These are phyloP conservation scores for Xylaria palmicola DNA, from an alignment of 495 filamentous ascomycete genomes.

Conservation along the genomic window DNA sequence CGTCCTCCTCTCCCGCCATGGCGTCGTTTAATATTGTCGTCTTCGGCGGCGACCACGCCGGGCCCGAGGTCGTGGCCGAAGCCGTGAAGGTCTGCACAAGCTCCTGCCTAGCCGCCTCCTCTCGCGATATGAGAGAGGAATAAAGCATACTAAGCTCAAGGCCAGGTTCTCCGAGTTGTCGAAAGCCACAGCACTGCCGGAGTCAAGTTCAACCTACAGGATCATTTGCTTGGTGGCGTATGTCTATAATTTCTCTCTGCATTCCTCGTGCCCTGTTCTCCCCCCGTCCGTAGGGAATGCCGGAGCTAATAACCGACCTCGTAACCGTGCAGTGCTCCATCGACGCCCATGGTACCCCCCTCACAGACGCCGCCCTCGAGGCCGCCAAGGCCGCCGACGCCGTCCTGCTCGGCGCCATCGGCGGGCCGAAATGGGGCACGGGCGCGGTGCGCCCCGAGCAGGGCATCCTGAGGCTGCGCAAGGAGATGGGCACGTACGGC, in stretches of 20 bases:
- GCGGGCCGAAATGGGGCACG: conserved; percentile 96
- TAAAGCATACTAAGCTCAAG: conserved; percentile 13
- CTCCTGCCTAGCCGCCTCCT: background rate
- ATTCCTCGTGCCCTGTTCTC: background rate
- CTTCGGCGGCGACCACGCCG: conserved; percentile 88
- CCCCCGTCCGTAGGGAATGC: background rate
- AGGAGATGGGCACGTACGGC: conserved; percentile 90
- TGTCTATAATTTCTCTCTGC: conserved; percentile 35
- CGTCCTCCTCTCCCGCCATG: conserved; percentile 43
- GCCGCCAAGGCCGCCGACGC: conserved; percentile 91
- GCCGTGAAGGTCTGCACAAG: conserved; percentile 70
- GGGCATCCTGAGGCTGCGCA: conserved; percentile 89
- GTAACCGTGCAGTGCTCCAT: conserved; percentile 69
- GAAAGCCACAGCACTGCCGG: conserved; percentile 65
- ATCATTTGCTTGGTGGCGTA: conserved; percentile 92
- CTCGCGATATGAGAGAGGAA: background rate
- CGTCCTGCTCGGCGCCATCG: conserved; percentile 90
- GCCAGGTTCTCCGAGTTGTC: conserved; percentile 71
- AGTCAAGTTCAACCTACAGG: conserved; percentile 81
- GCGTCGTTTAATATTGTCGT: conserved; percentile 60
- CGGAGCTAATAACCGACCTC: background rate
- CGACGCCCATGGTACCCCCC: conserved; percentile 70
- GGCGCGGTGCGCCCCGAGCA: conserved; percentile 89
- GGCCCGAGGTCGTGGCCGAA: conserved; percentile 82
- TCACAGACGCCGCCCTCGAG: conserved; percentile 80